These are phyloP conservation scores for Apiospora pterosperma DNA, from an alignment of 2,329 filamentous ascomycete genomes.

Conservation along the genomic window DNA sequence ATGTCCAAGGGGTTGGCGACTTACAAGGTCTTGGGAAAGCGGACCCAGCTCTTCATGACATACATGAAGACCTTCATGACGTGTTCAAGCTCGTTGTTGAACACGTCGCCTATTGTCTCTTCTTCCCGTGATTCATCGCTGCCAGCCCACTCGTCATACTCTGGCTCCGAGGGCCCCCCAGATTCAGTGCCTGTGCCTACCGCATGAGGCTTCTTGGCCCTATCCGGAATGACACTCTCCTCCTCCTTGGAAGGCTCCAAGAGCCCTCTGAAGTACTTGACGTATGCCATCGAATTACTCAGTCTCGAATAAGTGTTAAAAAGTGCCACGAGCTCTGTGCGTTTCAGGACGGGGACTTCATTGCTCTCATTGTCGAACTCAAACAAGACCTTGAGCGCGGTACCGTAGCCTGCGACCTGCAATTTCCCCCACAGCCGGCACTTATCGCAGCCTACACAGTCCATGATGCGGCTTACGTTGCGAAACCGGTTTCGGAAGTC, in stretches of 20 bases:
- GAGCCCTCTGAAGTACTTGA: constrained; percentile 67
- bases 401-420: constrained; percentile 91
- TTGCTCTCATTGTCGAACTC: constrained; percentile 74
- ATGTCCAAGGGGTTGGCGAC: constrained; percentile 31
- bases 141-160: constrained; percentile 35
- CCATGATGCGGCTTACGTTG: constrained; percentile 95
- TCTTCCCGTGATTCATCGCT: constrained; percentile 36
- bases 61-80: constrained; percentile 49
- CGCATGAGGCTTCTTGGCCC: constrained; percentile 42
- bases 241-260: constrained; percentile 30
- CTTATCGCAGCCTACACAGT: constrained; percentile 98
- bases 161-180: constrained; percentile 21
- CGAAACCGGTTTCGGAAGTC: constrained; percentile 97
- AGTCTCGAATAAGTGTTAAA: constrained; percentile 92
- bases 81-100: constrained; percentile 51
- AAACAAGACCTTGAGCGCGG: constrained; percentile 92
- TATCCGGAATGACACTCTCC: constrained; percentile 27
- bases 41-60: constrained; percentile 68
- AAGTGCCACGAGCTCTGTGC: constrained; percentile 90
- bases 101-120: neutral
- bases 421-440: constrained; percentile 97
- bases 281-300: constrained; percentile 72
- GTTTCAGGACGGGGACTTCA: constrained; percentile 67
- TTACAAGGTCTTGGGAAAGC: constrained; percentile 67
- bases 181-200: constrained; percentile 26